These are phyloP conservation scores for Drechslerella dactyloides DNA, from an alignment of 2,329 filamentous ascomycete species.

Conservation along the genomic window DNA sequence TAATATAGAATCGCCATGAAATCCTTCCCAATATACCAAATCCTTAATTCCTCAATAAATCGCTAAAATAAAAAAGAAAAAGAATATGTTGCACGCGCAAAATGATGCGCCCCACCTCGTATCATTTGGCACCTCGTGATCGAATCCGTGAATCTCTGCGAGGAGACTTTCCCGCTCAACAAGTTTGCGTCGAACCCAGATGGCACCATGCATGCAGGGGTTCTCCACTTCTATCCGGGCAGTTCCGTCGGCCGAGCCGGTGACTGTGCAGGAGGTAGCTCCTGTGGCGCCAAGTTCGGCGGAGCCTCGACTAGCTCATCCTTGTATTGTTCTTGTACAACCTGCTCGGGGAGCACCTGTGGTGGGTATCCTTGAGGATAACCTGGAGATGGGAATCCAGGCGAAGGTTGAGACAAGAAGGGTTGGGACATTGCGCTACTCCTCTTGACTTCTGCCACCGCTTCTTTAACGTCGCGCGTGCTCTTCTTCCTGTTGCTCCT, in stretches of 20 bases:
- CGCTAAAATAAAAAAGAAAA: neutral
- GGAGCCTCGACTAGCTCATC: slow-evolving; percentile 34
- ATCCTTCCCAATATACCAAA: neutral
- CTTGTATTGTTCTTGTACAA: slow-evolving; percentile 8
- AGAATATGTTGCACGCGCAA: neutral
- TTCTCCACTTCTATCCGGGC: slow-evolving; percentile 1
- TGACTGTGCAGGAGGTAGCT: slow-evolving; percentile 14
- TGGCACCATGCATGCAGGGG: neutral
- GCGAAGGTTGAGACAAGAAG: slow-evolving; percentile 37
- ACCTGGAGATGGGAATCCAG: slow-evolving; percentile 26
- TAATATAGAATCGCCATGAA: neutral
- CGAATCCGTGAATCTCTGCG: neutral
- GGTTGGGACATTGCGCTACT: slow-evolving; percentile 36
- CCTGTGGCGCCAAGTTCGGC: slow-evolving; percentile 17
- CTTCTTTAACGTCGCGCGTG: slow-evolving; percentile 38
- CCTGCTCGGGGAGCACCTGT: neutral
- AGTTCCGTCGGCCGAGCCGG: slow-evolving; percentile 14
- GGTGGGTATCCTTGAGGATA: slow-evolving; percentile 13
- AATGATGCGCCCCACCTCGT: neutral
- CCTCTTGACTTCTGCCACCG: slow-evolving; percentile 32
- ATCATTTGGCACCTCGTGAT: neutral
- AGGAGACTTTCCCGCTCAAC: too few relatives aligned
- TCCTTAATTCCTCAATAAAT: neutral
- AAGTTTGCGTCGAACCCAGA: too few relatives aligned
- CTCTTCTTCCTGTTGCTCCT: slow-evolving; percentile 44